Evolutionary conservation across 1,284 basidiomycete genomes (phyloP).

Genomic region (Lentinus polychrous): DNA sequence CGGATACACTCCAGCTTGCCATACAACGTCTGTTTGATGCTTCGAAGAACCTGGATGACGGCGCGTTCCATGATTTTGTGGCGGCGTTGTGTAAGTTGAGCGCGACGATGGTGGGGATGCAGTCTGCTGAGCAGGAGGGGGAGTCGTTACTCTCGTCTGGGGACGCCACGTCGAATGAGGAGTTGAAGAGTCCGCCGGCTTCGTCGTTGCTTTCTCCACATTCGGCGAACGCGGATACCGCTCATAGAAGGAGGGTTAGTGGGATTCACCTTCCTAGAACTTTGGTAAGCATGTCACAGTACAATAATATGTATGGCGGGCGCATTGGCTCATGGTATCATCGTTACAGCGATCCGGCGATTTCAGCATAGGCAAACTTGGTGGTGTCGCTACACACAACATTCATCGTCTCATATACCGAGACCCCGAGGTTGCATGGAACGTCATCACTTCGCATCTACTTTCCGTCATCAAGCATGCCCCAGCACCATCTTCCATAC

Average conservation of each 20-base stretch:
- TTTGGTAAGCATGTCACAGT: constrained; percentile 41
- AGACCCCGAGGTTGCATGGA: constrained; percentile 82
- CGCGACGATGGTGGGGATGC: constrained; percentile 85
- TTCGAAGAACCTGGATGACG: constrained; percentile 76
- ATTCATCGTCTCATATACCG: constrained; percentile 79
- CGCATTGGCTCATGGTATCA: not conserved
- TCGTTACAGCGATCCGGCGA: constrained; percentile 63
- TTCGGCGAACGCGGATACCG: constrained; percentile 33
- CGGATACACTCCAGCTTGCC: constrained; percentile 62
- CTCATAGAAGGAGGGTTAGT: constrained; percentile 70
- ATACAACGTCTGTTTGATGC: constrained; percentile 83
- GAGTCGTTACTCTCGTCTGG: constrained; percentile 21
- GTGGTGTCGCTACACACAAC: constrained; percentile 75
- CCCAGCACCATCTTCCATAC: constrained; percentile 69
- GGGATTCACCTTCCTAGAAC: constrained; percentile 78
- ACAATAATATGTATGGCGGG: not conserved
- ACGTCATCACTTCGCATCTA: constrained; percentile 72
- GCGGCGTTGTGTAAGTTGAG: constrained; percentile 81
- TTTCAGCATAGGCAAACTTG: constrained; percentile 84
- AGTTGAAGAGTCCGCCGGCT: constrained; percentile 29
- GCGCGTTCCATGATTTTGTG: constrained; percentile 78
- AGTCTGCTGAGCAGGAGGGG: constrained; percentile 36
- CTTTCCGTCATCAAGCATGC: constrained; percentile 65
- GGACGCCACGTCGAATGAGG: constrained; percentile 39
- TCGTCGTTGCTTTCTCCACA: constrained; percentile 15